Evolutionary conservation across 2,329 filamentous ascomycete species (phyloP).

Genomic region (Botrytis hyacinthi): DNA sequence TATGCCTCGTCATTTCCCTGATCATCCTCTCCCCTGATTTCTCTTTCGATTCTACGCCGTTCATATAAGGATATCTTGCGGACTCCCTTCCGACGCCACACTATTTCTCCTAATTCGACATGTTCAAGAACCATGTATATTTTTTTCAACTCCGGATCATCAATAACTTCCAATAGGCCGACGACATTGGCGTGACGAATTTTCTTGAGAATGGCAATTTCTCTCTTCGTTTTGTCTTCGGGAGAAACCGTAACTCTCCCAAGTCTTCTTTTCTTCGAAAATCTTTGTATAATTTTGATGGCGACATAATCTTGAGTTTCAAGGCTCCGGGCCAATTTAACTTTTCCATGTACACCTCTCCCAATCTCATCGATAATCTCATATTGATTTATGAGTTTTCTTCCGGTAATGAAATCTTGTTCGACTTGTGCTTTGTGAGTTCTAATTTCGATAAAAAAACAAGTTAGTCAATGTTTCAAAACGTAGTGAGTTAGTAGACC

Average conservation of each 20-base stretch:
- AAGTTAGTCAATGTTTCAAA: slow-evolving; percentile 28
- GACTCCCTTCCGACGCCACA: slow-evolving; percentile 87
- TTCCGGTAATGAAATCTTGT: slow-evolving; percentile 81
- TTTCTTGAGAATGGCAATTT: slow-evolving; percentile 98
- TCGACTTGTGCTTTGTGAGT: slow-evolving; percentile 92
- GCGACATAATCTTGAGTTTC: slow-evolving; percentile 77
- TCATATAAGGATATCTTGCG: slow-evolving; percentile 82
- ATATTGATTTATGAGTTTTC: slow-evolving; percentile 97
- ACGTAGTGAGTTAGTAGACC: background rate
- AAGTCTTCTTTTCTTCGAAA: slow-evolving; percentile 89
- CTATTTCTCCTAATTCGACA: slow-evolving; percentile 88
- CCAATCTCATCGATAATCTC: slow-evolving; percentile 96
- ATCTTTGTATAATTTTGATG: slow-evolving; percentile 97
- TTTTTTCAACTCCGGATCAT: slow-evolving; percentile 93
- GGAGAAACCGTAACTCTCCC: slow-evolving; percentile 72
- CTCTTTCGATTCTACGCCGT: slow-evolving; percentile 73
- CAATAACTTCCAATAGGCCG: slow-evolving; percentile 91
- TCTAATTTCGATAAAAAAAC: slow-evolving; percentile 44
- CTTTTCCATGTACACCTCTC: slow-evolving; percentile 93
- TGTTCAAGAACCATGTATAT: slow-evolving; percentile 98
- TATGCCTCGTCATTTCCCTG: slow-evolving; percentile 58
- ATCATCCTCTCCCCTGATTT: slow-evolving; percentile 59
- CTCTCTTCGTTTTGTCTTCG: slow-evolving; percentile 83
- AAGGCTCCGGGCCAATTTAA: slow-evolving; percentile 86
- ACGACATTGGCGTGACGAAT: slow-evolving; percentile 97